Evolutionary conservation across 805 yeast species (phyloP), one percentile per base, ranked within the genome.

Genomic region (Sugiyamaella mastotermitis): DNA sequence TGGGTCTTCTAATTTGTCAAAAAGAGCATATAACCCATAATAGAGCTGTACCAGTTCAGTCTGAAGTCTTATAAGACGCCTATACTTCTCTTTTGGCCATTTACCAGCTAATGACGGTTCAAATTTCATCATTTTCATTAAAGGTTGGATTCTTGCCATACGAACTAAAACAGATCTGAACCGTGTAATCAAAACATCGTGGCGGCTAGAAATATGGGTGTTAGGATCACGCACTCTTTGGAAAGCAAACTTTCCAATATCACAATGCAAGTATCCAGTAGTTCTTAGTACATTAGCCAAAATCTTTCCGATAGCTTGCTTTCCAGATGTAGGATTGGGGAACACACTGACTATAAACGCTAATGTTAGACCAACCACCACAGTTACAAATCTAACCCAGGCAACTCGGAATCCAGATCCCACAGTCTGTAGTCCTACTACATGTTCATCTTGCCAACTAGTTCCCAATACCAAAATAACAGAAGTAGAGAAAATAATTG

Each of bases 41-140:
- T 47, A 48, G 19, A 60, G 32, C 38, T 50, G 46, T 4, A 52
- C 31, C 10, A 57, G 9, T 27, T 60, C 63, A 4, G 38, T 38
- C 5, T 44, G 42, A 6, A 52, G 44, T 8, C 45, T 38, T 17
- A 56, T 41, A 27, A 61, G 46, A 25, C 57, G 42, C 31, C 41
- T 40, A 41, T 61, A 61, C 19, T 55, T 48, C 4, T 52, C 47
- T 4, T 47, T 42, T 3, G 65, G 65, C 52, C 61, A 61, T 3
- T 43, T 37, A 4, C 65, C 65, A 1, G 50, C 43, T 19, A 60
- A 29, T 2, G 59, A 53, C 0, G 65, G 65, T 46, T 61, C 65
- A 35, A 43, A 61, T 16, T 50, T 42, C n/a, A 57, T 38, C 13
- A 53, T 34, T 6, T 33, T 32, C 37, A 48, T 35, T 24, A 50